Base-by-base conservation (phyloP, 768 basidiomycete species). In the Mycena albidolilacea region DNA sequence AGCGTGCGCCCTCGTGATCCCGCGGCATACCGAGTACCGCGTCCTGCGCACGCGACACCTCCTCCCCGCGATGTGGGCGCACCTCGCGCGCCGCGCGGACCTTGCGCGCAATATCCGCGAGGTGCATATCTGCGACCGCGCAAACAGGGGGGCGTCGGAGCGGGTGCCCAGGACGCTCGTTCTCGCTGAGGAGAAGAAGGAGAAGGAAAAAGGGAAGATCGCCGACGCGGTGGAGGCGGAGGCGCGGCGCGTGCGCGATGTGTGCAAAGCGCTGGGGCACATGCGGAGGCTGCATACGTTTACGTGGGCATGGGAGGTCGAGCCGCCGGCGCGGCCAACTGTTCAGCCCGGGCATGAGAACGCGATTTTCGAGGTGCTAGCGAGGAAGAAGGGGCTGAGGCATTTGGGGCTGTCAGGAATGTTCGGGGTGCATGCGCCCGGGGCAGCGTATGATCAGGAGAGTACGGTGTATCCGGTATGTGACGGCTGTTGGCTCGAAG, bases 1-100 rank as follows among this genome's bases (percentile, higher is more conserved):
- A 43, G 83, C 82, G 62, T 81, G 82, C 64, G 76, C 74, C 19
- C 75, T 85, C 64, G 82, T 85, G 52, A 83, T 87, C 54, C 88
- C 88, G 38, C 76, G 82, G n/a, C 88, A 89, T 67, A 86, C 82
- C 23, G 83, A 89, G 72, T 89, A 89, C 78, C 85, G 88, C 62
- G 80, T 85, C 65, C 79, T 89, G 70, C 85, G 86, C 38, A 80
- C 86, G n/a, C 82, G 86, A 9, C 80, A 84, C 41, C 79, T 82
- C 2, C 76, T 80, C 58, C 84, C 85, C 15, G 77, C 79, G 21
- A 79, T 89, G 75, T 89, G 88, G 87, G 85, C 84, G 0, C 88
- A 89, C 75, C 84, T 89, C n/a, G 86, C 87, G 19, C 80, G 81
- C 59, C 84, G 87, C 35, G 79, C 84, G n/a, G 87, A 88, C 77